These are phyloP conservation scores for Simplicillium aogashimaense DNA, from an alignment of 2,329 filamentous ascomycete species.

Conservation along the genomic window DNA sequence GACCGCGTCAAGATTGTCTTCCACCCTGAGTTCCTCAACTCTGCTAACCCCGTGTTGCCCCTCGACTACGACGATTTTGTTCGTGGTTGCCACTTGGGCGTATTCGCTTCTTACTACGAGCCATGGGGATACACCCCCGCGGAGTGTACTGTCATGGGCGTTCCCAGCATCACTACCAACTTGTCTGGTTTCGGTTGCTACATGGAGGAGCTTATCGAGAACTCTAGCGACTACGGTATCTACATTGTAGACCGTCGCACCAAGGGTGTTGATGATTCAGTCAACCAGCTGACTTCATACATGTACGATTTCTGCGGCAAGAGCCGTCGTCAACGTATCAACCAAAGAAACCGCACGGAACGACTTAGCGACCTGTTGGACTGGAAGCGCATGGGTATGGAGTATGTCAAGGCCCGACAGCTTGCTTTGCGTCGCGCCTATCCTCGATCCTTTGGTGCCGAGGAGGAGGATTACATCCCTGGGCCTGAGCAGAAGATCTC, in stretches of 20 bases:
- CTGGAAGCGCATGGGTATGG: conserved; percentile 99
- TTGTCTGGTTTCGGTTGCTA: conserved; percentile 97
- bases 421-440: conserved; percentile 87
- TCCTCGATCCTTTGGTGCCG: conserved; percentile 70
- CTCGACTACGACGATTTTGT: conserved; percentile 99
- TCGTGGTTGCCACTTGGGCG: conserved; percentile 86
- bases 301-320: conserved; percentile 95
- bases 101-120: conserved; percentile 98
- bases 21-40: conserved; percentile 96
- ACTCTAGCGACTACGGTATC: conserved; percentile 95
- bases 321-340: conserved; percentile 93
- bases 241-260: conserved; percentile 94
- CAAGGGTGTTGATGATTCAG: conserved; percentile 94
- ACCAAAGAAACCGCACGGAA: conserved; percentile 95
- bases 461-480: conserved; percentile 83
- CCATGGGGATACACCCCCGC: conserved; percentile 98
- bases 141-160: conserved; percentile 98
- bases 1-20: conserved; percentile 97
- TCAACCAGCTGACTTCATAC: conserved; percentile 77
- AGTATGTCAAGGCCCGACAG: conserved; percentile 96
- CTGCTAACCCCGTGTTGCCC: conserved; percentile 86
- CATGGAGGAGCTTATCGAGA: conserved; percentile 98
- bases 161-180: conserved; percentile 96
- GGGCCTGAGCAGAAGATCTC: conserved; percentile 93
- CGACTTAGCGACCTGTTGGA: conserved; percentile 88